Evolutionary conservation across 768 basidiomycete genomes (phyloP).

Genomic region (Lactarius sp.): DNA sequence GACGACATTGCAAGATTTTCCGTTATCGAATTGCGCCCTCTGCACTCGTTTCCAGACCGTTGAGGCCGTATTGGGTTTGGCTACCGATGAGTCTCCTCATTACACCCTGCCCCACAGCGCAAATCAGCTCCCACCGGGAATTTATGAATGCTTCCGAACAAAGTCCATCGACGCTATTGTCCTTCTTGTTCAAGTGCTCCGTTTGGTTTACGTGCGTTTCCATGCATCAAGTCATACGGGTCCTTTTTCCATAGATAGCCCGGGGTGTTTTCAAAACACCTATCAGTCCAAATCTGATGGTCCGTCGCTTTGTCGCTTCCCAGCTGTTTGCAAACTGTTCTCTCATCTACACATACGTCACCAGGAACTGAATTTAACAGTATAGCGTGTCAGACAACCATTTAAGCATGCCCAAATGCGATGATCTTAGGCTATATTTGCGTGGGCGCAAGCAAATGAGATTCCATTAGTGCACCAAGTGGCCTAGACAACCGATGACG

Average conservation of each 20-base stretch:
- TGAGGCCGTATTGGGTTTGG: background rate
- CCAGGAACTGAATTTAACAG: background rate
- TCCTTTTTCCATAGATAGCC: no score
- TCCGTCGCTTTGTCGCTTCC: background rate
- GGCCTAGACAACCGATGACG: conserved; percentile 15
- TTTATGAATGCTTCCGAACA: background rate
- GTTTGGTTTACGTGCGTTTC: background rate
- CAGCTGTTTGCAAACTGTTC: no score
- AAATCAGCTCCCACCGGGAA: background rate
- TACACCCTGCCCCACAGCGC: background rate
- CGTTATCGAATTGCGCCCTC: background rate
- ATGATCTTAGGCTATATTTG: background rate
- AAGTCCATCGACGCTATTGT: background rate
- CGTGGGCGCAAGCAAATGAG: background rate
- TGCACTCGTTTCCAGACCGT: conserved; percentile 23
- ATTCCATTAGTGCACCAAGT: background rate
- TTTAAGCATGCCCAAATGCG: background rate
- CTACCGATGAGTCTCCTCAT: conserved; percentile 17
- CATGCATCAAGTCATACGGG: no score
- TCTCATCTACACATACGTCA: background rate
- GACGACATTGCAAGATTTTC: background rate
- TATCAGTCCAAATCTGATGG: no score
- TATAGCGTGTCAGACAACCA: background rate
- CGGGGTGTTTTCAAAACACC: no score
- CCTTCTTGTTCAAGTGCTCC: background rate